A percentile compares a stretch with the other conserved stretches of the same genome.
Evolutionary conservation across 768 basidiomycete genomes (phyloP).

Genomic region (Hortiboletus campestris): DNA sequence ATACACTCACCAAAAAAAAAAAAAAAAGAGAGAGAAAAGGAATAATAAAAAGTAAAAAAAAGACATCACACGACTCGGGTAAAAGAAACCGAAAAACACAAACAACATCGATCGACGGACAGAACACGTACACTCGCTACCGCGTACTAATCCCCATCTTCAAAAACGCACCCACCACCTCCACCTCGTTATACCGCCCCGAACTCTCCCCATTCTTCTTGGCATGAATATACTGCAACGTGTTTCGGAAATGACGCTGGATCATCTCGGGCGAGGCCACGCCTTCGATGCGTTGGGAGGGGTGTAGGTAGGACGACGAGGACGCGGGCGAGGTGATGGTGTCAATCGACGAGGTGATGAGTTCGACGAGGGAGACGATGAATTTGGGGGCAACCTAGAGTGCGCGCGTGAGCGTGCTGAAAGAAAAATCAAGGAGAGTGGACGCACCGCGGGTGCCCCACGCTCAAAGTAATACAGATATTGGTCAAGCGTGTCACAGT

Average conservation of each 20-base stretch:
- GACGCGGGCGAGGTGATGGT: conserved; percentile 67
- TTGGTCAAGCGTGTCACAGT: conserved; percentile 93
- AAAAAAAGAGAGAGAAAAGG: too few relatives aligned
- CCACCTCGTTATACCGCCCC: conserved; percentile 79
- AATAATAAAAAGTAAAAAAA: too few relatives aligned
- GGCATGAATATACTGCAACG: conserved; percentile 75
- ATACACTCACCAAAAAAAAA: neutral
- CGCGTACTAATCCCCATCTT: conserved; percentile 78
- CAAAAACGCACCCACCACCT: conserved; percentile 80
- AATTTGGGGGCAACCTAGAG: conserved; percentile 89
- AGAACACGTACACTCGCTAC: conserved; percentile 32
- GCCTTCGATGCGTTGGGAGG: conserved; percentile 87
- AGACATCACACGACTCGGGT: too few relatives aligned
- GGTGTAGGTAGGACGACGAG: conserved; percentile 64
- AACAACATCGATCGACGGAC: too few relatives aligned
- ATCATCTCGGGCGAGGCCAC: conserved; percentile 95
- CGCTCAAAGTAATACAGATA: conserved; percentile 97
- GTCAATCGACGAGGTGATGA: conserved; percentile 94
- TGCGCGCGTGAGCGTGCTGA: too few relatives aligned
- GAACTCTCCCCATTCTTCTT: conserved; percentile 51
- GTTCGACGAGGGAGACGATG: conserved; percentile 92
- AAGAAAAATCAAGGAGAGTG: neutral
- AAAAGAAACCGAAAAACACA: too few relatives aligned
- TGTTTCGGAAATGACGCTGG: conserved; percentile 88
- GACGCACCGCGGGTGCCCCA: conserved; percentile 82